Conservation (phyloP, 768 basidiomycete genomes). For the Amanita thiersii region DNA sequence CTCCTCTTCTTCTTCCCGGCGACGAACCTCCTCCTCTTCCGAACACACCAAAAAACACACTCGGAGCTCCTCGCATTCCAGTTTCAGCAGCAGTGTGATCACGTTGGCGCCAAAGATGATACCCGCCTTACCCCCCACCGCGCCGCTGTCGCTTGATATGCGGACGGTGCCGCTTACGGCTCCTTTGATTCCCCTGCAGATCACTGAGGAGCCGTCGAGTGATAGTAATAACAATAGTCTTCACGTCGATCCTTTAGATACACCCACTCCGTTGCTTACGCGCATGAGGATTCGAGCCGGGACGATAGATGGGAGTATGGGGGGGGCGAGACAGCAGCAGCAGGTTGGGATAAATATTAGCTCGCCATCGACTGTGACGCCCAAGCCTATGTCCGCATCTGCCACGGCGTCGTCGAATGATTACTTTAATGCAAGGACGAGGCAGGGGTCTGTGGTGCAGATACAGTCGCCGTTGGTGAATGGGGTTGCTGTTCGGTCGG, state of each 20-base stretch:
- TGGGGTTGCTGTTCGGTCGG: conserved; percentile 10
- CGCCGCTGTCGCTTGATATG: conserved; percentile 25
- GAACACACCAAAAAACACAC: conserved; percentile 12
- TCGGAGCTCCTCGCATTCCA: conserved; percentile 13
- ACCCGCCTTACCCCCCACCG: conserved; percentile 49
- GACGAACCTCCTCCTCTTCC: conserved; percentile 19
- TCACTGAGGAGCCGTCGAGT: not conserved
- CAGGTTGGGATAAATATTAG: not conserved
- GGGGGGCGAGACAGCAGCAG: not conserved
- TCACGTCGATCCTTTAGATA: conserved; percentile 2
- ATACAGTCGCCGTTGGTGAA: not conserved
- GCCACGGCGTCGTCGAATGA: conserved; percentile 23
- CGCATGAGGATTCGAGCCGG: not conserved
- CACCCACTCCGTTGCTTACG: not conserved
- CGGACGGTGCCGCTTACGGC: conserved; percentile 49
- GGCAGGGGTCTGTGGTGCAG: conserved; percentile 21
- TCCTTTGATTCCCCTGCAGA: conserved; percentile 46
- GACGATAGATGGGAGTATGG: not conserved
- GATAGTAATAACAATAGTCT: no score
- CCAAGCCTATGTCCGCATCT: not conserved
- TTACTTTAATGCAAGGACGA: conserved; percentile 41
- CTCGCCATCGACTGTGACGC: not conserved
- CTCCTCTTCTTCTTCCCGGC: not conserved
- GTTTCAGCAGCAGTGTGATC: conserved; percentile 34
- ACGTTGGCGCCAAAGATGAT: conserved; percentile 59